These are phyloP conservation scores for Daldinia concentrica DNA, from an alignment of 495 filamentous ascomycete species.

Conservation along the genomic window DNA sequence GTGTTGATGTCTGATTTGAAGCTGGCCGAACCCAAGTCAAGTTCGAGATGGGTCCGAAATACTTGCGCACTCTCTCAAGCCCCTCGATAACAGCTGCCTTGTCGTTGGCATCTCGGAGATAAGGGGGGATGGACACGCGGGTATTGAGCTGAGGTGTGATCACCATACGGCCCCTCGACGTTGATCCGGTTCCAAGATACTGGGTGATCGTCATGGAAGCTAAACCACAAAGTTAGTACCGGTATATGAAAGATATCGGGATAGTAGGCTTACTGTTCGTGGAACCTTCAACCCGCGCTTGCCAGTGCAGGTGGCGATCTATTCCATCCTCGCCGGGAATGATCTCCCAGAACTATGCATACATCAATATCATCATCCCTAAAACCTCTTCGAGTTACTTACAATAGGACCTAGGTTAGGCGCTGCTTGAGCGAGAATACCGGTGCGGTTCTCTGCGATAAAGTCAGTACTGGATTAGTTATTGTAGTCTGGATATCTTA, in stretches of 20 bases:
- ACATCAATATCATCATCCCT: slow-evolving; percentile 6
- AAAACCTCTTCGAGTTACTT: slow-evolving; percentile 24
- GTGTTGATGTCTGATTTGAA: slow-evolving; percentile 55
- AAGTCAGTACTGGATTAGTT: slow-evolving; percentile 32
- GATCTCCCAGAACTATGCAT: slow-evolving; percentile 53
- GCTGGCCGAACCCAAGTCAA: slow-evolving; percentile 61
- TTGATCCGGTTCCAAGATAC: slow-evolving; percentile 64
- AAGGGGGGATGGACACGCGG: slow-evolving; percentile 54
- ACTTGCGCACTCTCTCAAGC: slow-evolving; percentile 62
- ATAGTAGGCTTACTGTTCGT: slow-evolving; percentile 39
- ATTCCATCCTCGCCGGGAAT: slow-evolving; percentile 62
- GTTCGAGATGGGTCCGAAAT: slow-evolving; percentile 56
- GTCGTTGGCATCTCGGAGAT: slow-evolving; percentile 54
- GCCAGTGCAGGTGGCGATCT: slow-evolving; percentile 65
- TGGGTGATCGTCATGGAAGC: slow-evolving; percentile 61
- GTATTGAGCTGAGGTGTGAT: slow-evolving; percentile 60
- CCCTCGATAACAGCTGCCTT: slow-evolving; percentile 47
- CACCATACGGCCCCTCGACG: slow-evolving; percentile 60
- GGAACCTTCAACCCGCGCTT: slow-evolving; percentile 61
- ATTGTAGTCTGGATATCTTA: slow-evolving; percentile 5
- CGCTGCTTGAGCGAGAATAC: slow-evolving; percentile 68
- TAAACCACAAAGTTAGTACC: background rate
- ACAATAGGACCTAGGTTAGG: slow-evolving; percentile 63
- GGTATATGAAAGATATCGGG: background rate
- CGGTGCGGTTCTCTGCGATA: slow-evolving; percentile 56